phyloP scores from a whole-genome alignment of 2,329 filamentous ascomycete genomes.

The Pseudopyrenochaeta lycopersici region DNA sequence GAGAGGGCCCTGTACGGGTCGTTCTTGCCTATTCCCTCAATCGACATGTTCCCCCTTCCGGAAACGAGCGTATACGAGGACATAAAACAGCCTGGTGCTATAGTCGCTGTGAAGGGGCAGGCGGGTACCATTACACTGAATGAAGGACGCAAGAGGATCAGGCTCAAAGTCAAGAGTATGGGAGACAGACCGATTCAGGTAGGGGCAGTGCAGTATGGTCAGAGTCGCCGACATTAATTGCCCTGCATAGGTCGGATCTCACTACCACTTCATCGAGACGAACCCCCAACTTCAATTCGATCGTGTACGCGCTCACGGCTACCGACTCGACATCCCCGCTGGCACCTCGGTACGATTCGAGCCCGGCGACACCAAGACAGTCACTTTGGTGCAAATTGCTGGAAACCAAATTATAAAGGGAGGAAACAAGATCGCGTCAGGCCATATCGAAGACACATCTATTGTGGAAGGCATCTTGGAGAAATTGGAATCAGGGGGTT shows the following conservation, averaged over 20 bases:
- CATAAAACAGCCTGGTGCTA: conserved; percentile 78
- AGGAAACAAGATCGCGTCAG: conserved; percentile 81
- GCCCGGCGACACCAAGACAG: conserved; percentile 90
- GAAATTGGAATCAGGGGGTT: conserved; percentile 75
- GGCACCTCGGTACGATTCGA: conserved; percentile 94
- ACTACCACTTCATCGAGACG: conserved; percentile 96
- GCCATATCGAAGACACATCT: conserved; percentile 70
- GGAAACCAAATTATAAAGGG: conserved; percentile 82
- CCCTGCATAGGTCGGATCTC: conserved; percentile 73
- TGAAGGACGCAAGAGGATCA: conserved; percentile 75
- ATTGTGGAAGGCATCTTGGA: conserved; percentile 72
- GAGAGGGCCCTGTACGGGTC: conserved; percentile 89
- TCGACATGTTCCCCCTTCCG: conserved; percentile 72
- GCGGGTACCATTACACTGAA: conserved; percentile 74
- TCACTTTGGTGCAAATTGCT: conserved; percentile 87
- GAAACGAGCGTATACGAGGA: conserved; percentile 72
- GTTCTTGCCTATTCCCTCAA: conserved; percentile 81
- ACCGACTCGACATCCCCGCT: conserved; percentile 85
- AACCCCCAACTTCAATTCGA: conserved; percentile 92
- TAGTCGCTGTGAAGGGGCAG: conserved; percentile 74
- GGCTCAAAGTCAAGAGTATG: conserved; percentile 80
- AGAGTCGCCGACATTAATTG: conserved; percentile 7
- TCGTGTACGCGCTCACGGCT: conserved; percentile 82
- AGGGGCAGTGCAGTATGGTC: conserved; percentile 16
- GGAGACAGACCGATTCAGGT: conserved; percentile 93